phyloP scores from a whole-genome alignment of 1,139 yeast species.

The Protomyces lactucae-debilis region DNA sequence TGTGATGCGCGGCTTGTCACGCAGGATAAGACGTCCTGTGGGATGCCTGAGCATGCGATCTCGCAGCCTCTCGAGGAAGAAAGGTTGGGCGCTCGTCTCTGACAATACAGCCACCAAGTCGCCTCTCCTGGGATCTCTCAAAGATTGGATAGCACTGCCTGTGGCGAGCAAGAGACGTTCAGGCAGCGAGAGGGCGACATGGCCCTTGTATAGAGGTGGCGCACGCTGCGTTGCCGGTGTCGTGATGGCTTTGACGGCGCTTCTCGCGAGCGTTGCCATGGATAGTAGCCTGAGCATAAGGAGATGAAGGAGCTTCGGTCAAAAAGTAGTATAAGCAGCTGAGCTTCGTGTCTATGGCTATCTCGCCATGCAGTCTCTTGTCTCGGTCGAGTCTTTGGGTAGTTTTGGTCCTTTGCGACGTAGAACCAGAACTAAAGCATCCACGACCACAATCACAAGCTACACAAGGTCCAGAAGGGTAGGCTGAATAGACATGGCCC shows the following conservation, averaged over 20 bases:
- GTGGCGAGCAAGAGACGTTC: slow-evolving; percentile 64
- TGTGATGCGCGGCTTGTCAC: slow-evolving; percentile 79
- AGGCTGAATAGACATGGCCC: background rate
- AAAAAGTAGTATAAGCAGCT: background rate
- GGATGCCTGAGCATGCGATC: slow-evolving; percentile 69
- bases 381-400: background rate
- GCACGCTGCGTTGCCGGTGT: background rate
- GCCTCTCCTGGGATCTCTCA: slow-evolving; percentile 57
- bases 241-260: background rate
- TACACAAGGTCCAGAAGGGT: background rate
- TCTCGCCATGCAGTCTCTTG: background rate
- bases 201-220: slow-evolving; percentile 55
- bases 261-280: background rate
- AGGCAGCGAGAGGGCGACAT: slow-evolving; percentile 62
- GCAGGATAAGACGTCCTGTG: slow-evolving; percentile 68
- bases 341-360: background rate
- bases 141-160: slow-evolving; percentile 80
- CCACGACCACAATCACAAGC: background rate
- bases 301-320: background rate
- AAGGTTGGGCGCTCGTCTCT: slow-evolving; percentile 78
- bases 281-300: background rate
- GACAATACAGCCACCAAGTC: slow-evolving; percentile 90
- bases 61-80: slow-evolving; percentile 58
- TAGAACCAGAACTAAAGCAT: background rate
- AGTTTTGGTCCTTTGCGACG: background rate